These are phyloP conservation scores for Debaryomycetaceae sp. DNA, from an alignment of 1,139 yeast species.

Conservation along the genomic window DNA sequence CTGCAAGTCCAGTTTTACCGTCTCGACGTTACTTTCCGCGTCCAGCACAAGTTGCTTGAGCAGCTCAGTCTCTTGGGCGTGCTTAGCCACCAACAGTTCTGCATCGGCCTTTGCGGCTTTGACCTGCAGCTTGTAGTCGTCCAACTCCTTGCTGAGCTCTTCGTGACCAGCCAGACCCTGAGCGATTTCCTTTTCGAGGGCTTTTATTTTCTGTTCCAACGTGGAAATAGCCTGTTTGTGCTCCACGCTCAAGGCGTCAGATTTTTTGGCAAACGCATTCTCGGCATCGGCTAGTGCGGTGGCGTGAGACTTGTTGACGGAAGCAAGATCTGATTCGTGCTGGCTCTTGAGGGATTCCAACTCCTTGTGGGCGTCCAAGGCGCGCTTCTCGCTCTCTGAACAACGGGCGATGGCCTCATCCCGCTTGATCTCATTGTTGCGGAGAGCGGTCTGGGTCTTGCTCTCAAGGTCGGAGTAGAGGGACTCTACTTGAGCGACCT, in stretches of 20 bases:
- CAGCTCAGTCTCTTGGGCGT: constrained; percentile 1
- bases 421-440: neutral
- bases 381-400: constrained; percentile 1
- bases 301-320: neutral
- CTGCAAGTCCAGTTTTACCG: too few relatives aligned
- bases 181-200: neutral
- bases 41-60: constrained; percentile 1
- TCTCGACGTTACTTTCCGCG: too few relatives aligned
- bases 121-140: constrained; percentile 1
- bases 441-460: constrained; percentile 1
- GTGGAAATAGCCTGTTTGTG: neutral
- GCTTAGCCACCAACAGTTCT: neutral
- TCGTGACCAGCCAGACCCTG: constrained; percentile 1
- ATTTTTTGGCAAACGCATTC: constrained; percentile 1
- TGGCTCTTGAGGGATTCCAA: constrained; percentile 1
- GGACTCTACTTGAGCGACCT: constrained; percentile 1
- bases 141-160: constrained; percentile 1
- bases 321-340: constrained; percentile 2
- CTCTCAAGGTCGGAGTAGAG: constrained; percentile 2
- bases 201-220: constrained; percentile 1
- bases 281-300: neutral
- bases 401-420: neutral
- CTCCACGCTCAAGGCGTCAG: constrained; percentile 1
- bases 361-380: neutral
- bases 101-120: neutral